Evolutionary conservation across 805 yeast genomes (phyloP).

Genomic region (Cyberlindnera meyerae): DNA sequence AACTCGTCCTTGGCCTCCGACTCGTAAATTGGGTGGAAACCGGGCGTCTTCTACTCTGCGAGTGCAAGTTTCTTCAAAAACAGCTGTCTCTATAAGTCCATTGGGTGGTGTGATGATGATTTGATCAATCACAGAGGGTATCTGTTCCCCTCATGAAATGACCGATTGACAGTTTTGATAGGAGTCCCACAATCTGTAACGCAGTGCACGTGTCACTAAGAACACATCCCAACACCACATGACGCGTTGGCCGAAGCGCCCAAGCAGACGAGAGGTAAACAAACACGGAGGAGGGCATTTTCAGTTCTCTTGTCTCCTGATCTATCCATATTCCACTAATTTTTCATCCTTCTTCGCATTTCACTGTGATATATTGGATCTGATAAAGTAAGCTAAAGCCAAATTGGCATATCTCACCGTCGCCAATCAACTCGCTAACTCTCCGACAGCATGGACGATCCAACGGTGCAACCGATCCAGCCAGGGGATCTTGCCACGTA

Average conservation of each 20-base stretch:
- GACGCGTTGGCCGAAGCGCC: background rate
- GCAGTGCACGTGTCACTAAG: too few relatives aligned
- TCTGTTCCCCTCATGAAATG: too few relatives aligned
- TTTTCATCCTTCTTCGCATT: too few relatives aligned
- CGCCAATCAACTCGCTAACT: too few relatives aligned
- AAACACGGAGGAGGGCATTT: slow-evolving; percentile 1
- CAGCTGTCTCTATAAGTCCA: slow-evolving; percentile 12
- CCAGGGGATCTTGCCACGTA: slow-evolving; percentile 21
- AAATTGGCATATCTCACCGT: too few relatives aligned
- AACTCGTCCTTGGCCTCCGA: slow-evolving; percentile 10
- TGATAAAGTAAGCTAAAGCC: too few relatives aligned
- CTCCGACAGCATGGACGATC: slow-evolving; percentile 5
- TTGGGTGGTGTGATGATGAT: background rate
- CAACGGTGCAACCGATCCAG: slow-evolving; percentile 5
- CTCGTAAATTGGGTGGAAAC: slow-evolving; percentile 2
- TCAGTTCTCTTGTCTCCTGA: too few relatives aligned
- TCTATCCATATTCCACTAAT: too few relatives aligned
- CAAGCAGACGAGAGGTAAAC: slow-evolving; percentile 1
- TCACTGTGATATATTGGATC: too few relatives aligned
- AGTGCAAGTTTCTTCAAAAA: slow-evolving; percentile 13
- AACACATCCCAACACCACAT: background rate
- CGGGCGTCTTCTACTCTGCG: slow-evolving; percentile 3
- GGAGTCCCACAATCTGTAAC: too few relatives aligned
- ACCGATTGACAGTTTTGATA: too few relatives aligned
- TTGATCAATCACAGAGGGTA: too few relatives aligned